phyloP scores from a whole-genome alignment of 305 asterid species.

The Plantago coronopus region DNA sequence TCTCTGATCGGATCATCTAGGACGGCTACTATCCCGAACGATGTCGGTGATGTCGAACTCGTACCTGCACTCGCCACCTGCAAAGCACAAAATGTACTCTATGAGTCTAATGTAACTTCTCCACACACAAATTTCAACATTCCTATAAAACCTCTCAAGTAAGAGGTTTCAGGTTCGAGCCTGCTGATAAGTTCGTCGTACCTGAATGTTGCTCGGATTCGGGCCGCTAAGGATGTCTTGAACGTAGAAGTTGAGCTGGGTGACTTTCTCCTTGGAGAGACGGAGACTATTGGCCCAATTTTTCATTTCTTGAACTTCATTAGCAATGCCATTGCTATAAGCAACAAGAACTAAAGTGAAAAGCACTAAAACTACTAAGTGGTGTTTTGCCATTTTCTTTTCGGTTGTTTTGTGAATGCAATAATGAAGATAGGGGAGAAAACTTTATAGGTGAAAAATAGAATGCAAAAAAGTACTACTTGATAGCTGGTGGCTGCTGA shows the following conservation, averaged over 20 bases:
- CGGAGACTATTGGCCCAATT: conserved; percentile 17
- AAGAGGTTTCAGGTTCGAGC: too few species aligned
- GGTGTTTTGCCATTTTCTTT: background rate
- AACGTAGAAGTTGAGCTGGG: conserved; percentile 24
- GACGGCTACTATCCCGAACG: conserved; percentile 15
- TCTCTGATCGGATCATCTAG: conserved; percentile 19
- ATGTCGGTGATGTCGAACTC: conserved; percentile 15
- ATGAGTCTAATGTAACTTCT: too few species aligned
- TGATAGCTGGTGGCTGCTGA: too few species aligned
- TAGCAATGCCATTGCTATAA: background rate
- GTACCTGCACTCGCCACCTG: conserved; percentile 3
- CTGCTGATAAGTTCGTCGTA: too few species aligned
- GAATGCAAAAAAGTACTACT: too few species aligned
- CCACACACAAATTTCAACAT: too few species aligned
- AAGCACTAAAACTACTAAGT: background rate
- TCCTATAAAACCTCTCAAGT: too few species aligned
- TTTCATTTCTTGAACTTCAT: background rate
- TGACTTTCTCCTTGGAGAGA: conserved; percentile 10
- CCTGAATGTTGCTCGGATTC: background rate
- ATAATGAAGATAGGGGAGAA: too few species aligned
- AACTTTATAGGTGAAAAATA: too few species aligned
- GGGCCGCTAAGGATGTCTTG: conserved; percentile 19
- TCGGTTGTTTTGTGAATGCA: too few species aligned
- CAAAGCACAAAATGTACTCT: background rate
- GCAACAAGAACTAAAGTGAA: background rate